These are phyloP conservation scores for Podila epigama DNA, from an alignment of 192 early-diverging fungal species.

Conservation along the genomic window DNA sequence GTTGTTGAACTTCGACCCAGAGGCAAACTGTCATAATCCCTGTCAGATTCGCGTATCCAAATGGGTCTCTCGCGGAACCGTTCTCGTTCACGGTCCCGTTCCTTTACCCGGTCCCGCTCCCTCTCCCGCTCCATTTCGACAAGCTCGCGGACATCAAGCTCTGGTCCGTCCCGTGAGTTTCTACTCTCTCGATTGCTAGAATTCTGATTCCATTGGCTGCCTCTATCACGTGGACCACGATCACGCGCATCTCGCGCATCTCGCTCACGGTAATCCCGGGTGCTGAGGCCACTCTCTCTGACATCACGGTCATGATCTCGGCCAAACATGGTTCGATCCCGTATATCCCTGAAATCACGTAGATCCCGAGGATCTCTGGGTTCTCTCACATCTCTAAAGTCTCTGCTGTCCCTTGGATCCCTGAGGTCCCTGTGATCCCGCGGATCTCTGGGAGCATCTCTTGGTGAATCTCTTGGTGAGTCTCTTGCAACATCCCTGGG, in stretches of 20 bases:
- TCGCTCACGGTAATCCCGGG: slow-evolving; percentile 29
- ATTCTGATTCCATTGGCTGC: slow-evolving; percentile 17
- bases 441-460: slow-evolving; percentile 16
- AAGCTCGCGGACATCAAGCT: slow-evolving; percentile 34
- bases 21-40: slow-evolving; percentile 15
- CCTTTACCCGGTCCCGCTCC: slow-evolving; percentile 27
- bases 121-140: slow-evolving; percentile 39
- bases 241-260: slow-evolving; percentile 33
- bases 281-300: slow-evolving; percentile 27
- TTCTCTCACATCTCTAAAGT: slow-evolving; percentile 12
- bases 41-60: slow-evolving; percentile 28
- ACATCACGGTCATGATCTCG: slow-evolving; percentile 13
- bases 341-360: background rate
- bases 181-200: slow-evolving; percentile 11
- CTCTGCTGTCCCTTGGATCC: background rate
- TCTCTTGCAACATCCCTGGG: too few relatives aligned
- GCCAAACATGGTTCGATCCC: background rate
- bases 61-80: slow-evolving; percentile 31
- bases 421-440: slow-evolving; percentile 17
- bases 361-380: slow-evolving; percentile 5
- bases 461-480: slow-evolving; percentile 20
- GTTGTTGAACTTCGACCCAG: slow-evolving; percentile 13
- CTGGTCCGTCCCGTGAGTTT: slow-evolving; percentile 17
- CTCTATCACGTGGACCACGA: too few relatives aligned
- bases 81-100: slow-evolving; percentile 25